A percentile compares a stretch with the other conserved stretches of the same genome.
phyloP scores from a whole-genome alignment of 805 yeast species.

The Zygotorulaspora florentina region DNA sequence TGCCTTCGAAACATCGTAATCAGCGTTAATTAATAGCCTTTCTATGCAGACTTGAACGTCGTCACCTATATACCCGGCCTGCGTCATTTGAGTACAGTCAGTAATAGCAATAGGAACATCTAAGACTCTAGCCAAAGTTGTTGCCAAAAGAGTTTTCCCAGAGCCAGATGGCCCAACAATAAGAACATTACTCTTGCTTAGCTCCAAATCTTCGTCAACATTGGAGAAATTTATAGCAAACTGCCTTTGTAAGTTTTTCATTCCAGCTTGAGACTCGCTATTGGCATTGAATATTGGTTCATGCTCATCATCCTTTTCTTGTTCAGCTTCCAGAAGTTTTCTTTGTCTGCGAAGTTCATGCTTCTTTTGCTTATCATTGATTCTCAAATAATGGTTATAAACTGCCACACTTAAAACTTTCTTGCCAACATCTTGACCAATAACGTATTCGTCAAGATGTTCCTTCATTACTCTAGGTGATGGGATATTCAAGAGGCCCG shows the following conservation, averaged over 20 bases:
- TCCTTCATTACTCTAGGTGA: conserved; percentile 45
- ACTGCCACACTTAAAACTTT: conserved; percentile 59
- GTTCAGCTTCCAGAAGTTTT: conserved; percentile 31
- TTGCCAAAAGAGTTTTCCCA: conserved; percentile 56
- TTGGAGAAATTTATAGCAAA: conserved; percentile 24
- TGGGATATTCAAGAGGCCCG: conserved; percentile 34
- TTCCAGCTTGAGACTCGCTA: conserved; percentile 34
- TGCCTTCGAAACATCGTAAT: conserved; percentile 47
- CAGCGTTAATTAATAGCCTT: conserved; percentile 46
- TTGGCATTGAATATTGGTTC: conserved; percentile 18
- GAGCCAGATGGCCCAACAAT: conserved; percentile 60
- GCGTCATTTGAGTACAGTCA: conserved; percentile 59
- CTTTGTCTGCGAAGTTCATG: conserved; percentile 28
- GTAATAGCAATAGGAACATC: conserved; percentile 57
- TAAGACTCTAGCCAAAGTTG: conserved; percentile 47
- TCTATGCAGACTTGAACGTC: conserved; percentile 57
- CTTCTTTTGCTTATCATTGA: conserved; percentile 40
- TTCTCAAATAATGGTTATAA: conserved; percentile 51
- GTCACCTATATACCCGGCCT: conserved; percentile 64
- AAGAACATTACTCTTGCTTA: conserved; percentile 53
- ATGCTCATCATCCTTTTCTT: conserved; percentile 23
- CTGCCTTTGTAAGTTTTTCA: conserved; percentile 30
- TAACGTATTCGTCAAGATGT: conserved; percentile 47
- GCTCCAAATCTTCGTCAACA: conserved; percentile 40
- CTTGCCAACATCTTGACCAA: conserved; percentile 55